phyloP scores from a whole-genome alignment of 169 alveolate species.

The Plasmodium gallinaceum region DNA sequence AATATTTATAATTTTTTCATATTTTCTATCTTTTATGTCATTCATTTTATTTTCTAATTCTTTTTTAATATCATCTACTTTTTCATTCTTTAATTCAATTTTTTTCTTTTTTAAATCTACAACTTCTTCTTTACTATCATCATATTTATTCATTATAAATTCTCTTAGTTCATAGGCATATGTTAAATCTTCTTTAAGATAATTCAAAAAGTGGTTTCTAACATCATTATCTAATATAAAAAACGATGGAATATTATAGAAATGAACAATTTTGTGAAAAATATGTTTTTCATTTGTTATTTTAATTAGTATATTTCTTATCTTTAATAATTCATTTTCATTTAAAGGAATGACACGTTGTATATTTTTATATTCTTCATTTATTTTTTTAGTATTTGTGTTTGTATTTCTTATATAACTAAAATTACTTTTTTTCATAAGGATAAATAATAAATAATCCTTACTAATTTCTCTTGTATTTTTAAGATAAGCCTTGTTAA shows the following conservation, averaged over 20 bases:
- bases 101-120: too few relatives aligned
- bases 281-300: slow-evolving; percentile 26
- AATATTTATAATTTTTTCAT: slow-evolving; percentile 26
- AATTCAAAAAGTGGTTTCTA: slow-evolving; percentile 39
- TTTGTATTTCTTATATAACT: background rate
- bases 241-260: slow-evolving; percentile 39
- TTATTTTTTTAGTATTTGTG: slow-evolving; percentile 17
- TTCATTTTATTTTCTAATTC: background rate
- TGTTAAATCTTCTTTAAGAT: slow-evolving; percentile 10
- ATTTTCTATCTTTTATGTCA: too few relatives aligned
- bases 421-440: too few relatives aligned
- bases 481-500: background rate
- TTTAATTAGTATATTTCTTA: slow-evolving; percentile 38
- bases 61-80: background rate
- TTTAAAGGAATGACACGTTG: slow-evolving; percentile 29
- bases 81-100: background rate
- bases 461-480: background rate
- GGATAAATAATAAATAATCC: too few relatives aligned
- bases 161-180: slow-evolving; percentile 17
- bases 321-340: slow-evolving; percentile 41
- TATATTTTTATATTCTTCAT: slow-evolving; percentile 34
- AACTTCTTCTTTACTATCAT: background rate
- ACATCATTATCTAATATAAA: slow-evolving; percentile 44
- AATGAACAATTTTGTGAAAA: slow-evolving; percentile 18
- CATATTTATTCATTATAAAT: background rate